These are phyloP conservation scores for Fusarium foetens DNA, from an alignment of 2,329 filamentous ascomycete genomes.

Conservation along the genomic window DNA sequence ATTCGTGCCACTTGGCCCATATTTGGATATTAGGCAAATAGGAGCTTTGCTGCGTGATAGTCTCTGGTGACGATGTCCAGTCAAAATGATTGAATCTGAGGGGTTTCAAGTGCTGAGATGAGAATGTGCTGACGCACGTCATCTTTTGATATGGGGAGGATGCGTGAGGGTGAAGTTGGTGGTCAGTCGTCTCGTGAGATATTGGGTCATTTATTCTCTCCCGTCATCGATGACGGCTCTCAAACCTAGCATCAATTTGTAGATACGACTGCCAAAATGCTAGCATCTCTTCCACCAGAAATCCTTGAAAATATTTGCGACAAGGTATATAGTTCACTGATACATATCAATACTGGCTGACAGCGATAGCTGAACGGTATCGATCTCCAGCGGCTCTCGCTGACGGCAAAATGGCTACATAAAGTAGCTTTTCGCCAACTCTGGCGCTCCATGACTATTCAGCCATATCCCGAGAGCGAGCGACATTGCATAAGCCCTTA, in stretches of 20 bases:
- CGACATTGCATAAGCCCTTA: neutral
- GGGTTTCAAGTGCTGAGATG: neutral
- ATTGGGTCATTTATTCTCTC: neutral
- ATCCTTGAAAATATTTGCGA: neutral
- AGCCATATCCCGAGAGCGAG: fast-evolving
- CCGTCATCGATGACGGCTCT: fast-evolving
- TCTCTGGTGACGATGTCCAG: neutral
- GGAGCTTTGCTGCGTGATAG: fast-evolving
- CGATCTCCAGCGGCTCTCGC: neutral
- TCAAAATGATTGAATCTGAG: neutral
- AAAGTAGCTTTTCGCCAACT: neutral
- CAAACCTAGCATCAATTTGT: fast-evolving
- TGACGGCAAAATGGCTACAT: neutral
- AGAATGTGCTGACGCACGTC: constrained; percentile 5
- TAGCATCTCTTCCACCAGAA: neutral
- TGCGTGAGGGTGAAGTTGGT: neutral
- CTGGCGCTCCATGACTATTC: neutral
- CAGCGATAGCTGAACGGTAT: neutral
- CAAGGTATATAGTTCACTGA: neutral
- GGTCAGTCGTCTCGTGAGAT: neutral
- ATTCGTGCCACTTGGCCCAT: neutral
- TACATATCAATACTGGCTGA: fast-evolving
- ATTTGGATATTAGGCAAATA: neutral
- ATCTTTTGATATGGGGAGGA: neutral
- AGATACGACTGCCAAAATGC: neutral